Base-by-base conservation (phyloP, 2,329 filamentous ascomycete species). In the Claviceps spartinae region DNA sequence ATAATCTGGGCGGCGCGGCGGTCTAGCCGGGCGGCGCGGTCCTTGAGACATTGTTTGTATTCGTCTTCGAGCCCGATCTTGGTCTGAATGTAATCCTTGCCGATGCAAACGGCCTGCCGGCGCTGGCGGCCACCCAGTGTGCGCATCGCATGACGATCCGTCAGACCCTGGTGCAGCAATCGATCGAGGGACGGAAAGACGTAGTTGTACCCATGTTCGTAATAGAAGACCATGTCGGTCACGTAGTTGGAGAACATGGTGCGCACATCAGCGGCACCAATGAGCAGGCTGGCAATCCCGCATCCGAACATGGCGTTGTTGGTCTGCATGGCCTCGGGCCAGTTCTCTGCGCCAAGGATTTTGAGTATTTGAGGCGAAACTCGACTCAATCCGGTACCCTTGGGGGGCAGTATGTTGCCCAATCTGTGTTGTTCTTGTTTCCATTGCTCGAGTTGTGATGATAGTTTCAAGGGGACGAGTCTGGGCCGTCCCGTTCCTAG, bases 231-330 rank as follows among this genome's bases (percentile, higher is more conserved):
- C 57, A 59, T 59, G 46, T 59, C 58, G 16, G 54, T 58, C 44
- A 57, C 57, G 30, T 58, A 57, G 45, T 59, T 59, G 49, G 58
- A 59, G 50, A 59, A 59, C 50, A 59, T 54, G 45, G 56, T 56
- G 46, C 37, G 49, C 24, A 49, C 55, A 37, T 59, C 53, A 13
- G 54, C 54, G 11, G 53, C 54, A 34, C 58, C 58, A 2, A 58
- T 59, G 40, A 57, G 51, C 49, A 59, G 34, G 40, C 43, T 54
- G 44, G 54, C 52, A 6, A 58, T 55, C 22, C 57, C 57, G 41
- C 57, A 57, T 20, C 58, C 57, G 20, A 57, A 59, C 11, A 59
- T 38, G 13, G 57, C 54, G 41, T 59, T 58, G 53, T 54, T 59
- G 20, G 57, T 59, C 6, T 14, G 44, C 42, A 53, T 36, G 36